phyloP scores from a whole-genome alignment of 2,329 filamentous ascomycete species.

The Fulvia fulva region DNA sequence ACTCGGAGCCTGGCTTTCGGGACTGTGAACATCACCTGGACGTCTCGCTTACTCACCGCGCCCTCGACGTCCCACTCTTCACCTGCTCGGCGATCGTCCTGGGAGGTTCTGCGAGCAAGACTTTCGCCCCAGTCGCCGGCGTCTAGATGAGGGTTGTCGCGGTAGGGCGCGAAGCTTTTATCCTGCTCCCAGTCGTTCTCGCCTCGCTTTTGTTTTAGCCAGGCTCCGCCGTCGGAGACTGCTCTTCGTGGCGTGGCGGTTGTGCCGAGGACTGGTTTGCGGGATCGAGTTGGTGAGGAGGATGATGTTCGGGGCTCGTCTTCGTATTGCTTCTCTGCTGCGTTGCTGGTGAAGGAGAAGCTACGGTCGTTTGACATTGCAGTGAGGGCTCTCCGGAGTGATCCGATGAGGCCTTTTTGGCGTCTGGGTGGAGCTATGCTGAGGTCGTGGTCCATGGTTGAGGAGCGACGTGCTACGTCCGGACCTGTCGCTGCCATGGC shows the following conservation, averaged over 20 bases:
- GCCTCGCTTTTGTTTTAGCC: slow-evolving; percentile 40
- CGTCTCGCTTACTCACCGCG: slow-evolving; percentile 44
- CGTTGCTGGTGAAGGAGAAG: slow-evolving; percentile 27
- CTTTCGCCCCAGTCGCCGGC: slow-evolving; percentile 35
- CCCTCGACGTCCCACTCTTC: slow-evolving; percentile 51
- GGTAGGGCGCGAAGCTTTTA: slow-evolving; percentile 26
- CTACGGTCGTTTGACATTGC: slow-evolving; percentile 30
- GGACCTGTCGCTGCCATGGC: slow-evolving; percentile 26
- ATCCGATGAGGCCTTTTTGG: slow-evolving; percentile 32
- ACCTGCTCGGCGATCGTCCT: slow-evolving; percentile 33
- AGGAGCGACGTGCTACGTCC: neutral
- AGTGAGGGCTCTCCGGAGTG: slow-evolving; percentile 31
- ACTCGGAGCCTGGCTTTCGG: slow-evolving; percentile 80
- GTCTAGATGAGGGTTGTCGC: slow-evolving; percentile 29
- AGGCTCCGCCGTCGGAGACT: slow-evolving; percentile 41
- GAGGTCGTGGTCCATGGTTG: neutral
- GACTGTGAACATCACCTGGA: slow-evolving; percentile 81
- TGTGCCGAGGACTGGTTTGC: slow-evolving; percentile 1
- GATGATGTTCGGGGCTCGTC: slow-evolving; percentile 20
- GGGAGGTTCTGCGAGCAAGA: slow-evolving; percentile 9
- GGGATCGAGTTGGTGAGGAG: slow-evolving; percentile 24
- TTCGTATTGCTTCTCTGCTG: slow-evolving; percentile 8
- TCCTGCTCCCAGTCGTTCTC: slow-evolving; percentile 37
- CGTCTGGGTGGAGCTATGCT: slow-evolving; percentile 6
- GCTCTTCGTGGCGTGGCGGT: slow-evolving; percentile 37